These are phyloP conservation scores for Rhizopus delemar DNA, from an alignment of 371 early-diverging fungal genomes.

Conservation along the genomic window DNA sequence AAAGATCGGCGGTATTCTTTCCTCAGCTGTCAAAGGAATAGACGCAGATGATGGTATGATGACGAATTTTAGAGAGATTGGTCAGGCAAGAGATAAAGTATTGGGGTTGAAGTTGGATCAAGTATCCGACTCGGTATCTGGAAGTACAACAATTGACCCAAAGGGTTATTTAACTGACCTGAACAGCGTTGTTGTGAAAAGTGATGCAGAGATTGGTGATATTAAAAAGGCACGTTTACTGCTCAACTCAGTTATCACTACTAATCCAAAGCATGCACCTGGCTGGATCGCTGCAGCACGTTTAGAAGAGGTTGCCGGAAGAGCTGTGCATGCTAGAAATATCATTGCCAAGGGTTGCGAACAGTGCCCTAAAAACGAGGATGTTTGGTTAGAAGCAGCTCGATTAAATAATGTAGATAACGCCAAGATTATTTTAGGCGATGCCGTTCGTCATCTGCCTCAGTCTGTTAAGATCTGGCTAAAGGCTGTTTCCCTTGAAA, in stretches of 20 bases:
- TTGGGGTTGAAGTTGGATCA: conserved; percentile 88
- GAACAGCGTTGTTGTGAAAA: conserved; percentile 78
- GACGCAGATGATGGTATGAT: conserved; percentile 56
- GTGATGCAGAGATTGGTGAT: conserved; percentile 92
- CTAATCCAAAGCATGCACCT: conserved; percentile 94
- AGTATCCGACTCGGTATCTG: conserved; percentile 72
- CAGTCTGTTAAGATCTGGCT: conserved; percentile 93
- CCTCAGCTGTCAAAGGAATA: conserved; percentile 30
- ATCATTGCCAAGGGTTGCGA: conserved; percentile 91
- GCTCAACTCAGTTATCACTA: conserved; percentile 84
- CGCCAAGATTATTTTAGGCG: conserved; percentile 87
- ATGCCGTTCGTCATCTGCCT: conserved; percentile 88
- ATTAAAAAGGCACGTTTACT: conserved; percentile 89
- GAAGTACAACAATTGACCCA: conserved; percentile 87
- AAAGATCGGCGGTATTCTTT: conserved; percentile 50
- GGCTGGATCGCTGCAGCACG: conserved; percentile 98
- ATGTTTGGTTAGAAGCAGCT: conserved; percentile 96
- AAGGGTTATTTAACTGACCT: conserved; percentile 94
- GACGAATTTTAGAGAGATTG: conserved; percentile 91
- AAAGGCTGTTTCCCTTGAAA: conserved; percentile 86
- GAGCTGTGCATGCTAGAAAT: conserved; percentile 79
- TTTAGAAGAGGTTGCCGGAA: conserved; percentile 91
- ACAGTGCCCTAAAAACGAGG: conserved; percentile 91
- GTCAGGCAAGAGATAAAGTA: conserved; percentile 91
- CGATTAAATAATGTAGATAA: conserved; percentile 82